Base-by-base conservation (phyloP, 148 eudicot species). In the Bassia scoparia region DNA sequence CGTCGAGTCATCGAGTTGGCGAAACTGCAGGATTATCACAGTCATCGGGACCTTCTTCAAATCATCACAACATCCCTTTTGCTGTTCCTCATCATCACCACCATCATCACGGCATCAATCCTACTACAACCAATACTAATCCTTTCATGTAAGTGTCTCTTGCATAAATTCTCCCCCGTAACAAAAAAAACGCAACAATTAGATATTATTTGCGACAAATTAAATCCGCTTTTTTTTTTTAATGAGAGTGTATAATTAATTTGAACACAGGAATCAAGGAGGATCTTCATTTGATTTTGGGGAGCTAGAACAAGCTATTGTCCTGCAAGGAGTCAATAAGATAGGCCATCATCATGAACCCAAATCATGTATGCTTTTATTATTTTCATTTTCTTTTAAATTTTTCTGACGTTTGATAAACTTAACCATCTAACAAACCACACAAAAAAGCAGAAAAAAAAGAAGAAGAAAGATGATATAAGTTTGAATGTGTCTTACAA, bases 241-340 rank as follows among this genome's bases (percentile, higher is more conserved):
- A n/a, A n/a, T n/a, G n/a, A n/a, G n/a, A n/a, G n/a, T n/a, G n/a
- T n/a, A n/a, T n/a, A n/a, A n/a, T n/a, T n/a, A n/a, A n/a, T n/a
- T n/a, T n/a, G 68, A 61, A 74, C 43, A 56, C 85, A 95, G 97
- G 24, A 87, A 92, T 79, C 96, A 87, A 88, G 94, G 86, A 83
- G 90, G 97, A 84, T 80, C 92, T 41, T 49, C 86, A 61, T 92
- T 95, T 90, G 96, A 86, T 88, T 95, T 95, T 86, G 97, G 97
- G 54, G 99, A 87, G 88, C 90, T 95, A 29, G 97, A 95, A 74
- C 90, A 90, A 79, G 96, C 97, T 62, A 86, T 95, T 71, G 90
- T 80, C 31, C 87, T 91, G 66, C 98, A 88, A 81, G 93, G 93
- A 73, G 83, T 88, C 49, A 84, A 41, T 41, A 41, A 72, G 84